Conservation (phyloP, 805 yeast species). For the Torulaspora indica region DNA sequence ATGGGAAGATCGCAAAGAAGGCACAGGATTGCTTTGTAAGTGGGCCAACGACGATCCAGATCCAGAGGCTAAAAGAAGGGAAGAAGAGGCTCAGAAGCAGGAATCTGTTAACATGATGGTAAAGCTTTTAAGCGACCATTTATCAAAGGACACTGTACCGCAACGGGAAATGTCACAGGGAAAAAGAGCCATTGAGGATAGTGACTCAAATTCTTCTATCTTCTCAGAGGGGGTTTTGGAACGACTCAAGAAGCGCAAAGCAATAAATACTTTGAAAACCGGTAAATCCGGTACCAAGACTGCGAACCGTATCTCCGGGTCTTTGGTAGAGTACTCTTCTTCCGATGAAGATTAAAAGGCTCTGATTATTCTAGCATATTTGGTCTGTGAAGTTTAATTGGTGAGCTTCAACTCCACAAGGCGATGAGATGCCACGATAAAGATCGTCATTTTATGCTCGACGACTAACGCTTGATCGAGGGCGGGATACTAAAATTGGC, state of each 20-base stretch:
- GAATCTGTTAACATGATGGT: constrained; percentile 26
- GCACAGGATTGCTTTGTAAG: constrained; percentile 43
- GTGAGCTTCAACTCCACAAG: no score
- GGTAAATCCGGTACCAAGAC: neutral
- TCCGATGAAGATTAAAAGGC: constrained; percentile 9
- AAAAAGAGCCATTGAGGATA: neutral
- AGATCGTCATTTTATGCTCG: no score
- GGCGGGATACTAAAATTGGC: neutral
- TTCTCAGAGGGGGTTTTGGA: constrained; percentile 8
- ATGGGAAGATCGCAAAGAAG: constrained; percentile 53
- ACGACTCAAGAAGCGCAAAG: constrained; percentile 13
- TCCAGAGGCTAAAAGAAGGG: constrained; percentile 41
- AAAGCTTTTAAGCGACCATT: constrained; percentile 22
- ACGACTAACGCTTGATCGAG: neutral
- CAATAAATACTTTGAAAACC: neutral
- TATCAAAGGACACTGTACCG: neutral
- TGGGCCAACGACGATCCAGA: constrained; percentile 93
- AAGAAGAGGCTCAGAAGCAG: constrained; percentile 27
- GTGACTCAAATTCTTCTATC: neutral
- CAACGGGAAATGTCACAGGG: neutral
- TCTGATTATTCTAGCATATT: no score
- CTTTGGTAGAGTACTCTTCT: constrained; percentile 14
- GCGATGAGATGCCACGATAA: no score
- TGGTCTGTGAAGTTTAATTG: no score
- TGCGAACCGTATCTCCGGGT: neutral